A percentile compares a stretch with the other conserved stretches of the same genome.
Evolutionary conservation across 106 monocot species (phyloP).

Genomic region (Apostasia shenzhenica): DNA sequence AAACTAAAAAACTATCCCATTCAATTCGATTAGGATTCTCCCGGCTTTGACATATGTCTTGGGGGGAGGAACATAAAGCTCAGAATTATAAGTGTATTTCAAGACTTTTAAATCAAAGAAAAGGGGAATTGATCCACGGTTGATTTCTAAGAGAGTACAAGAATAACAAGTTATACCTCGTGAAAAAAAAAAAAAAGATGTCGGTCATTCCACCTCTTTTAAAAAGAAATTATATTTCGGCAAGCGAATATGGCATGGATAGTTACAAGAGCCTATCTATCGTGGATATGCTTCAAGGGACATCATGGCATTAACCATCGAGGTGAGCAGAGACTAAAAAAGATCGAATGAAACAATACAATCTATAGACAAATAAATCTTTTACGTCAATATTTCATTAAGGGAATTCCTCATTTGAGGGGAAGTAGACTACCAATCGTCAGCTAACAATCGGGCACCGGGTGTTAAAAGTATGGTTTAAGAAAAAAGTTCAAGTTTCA

Average conservation of each 20-base stretch:
- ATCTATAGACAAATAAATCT: slow-evolving; percentile 7
- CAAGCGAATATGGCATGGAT: slow-evolving; percentile 18
- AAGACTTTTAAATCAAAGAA: background rate
- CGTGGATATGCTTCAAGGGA: slow-evolving; percentile 10
- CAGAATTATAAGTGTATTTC: slow-evolving; percentile 1
- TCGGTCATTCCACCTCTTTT: slow-evolving; percentile 8
- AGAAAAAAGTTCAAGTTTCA: no score
- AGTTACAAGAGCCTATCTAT: slow-evolving; percentile 16
- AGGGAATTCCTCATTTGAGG: background rate
- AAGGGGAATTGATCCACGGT: slow-evolving; percentile 3
- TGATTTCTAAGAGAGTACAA: slow-evolving; percentile 1
- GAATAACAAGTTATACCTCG: slow-evolving; percentile 3
- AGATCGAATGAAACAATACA: slow-evolving; percentile 4
- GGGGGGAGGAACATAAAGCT: background rate
- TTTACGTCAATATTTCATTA: background rate
- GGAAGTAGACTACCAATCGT: background rate
- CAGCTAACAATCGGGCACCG: no score
- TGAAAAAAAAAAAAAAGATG: slow-evolving; percentile 7
- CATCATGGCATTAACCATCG: slow-evolving; percentile 3
- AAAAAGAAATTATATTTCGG: slow-evolving; percentile 7
- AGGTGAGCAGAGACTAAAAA: slow-evolving; percentile 5
- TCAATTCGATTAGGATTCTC: no score
- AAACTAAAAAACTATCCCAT: no score
- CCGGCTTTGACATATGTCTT: background rate
- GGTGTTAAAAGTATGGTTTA: no score